Percentiles rank a stretch among this genome's conserved stretches.
Conservation (phyloP, 1,139 yeast species). For the Scheffersomyces parashehatae region DNA sequence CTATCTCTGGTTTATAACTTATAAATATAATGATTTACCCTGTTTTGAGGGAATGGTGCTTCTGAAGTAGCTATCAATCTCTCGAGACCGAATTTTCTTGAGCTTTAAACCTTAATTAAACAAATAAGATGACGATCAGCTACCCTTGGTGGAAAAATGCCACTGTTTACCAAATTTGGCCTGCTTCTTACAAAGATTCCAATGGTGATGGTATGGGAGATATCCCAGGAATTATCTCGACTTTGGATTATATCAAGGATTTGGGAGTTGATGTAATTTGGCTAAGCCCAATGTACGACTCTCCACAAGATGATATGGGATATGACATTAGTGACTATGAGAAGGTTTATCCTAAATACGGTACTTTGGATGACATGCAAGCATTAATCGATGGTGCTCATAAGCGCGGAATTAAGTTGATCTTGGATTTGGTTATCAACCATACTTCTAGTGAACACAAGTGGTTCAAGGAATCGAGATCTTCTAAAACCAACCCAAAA, state of each 20-base stretch:
- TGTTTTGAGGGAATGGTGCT: too few species aligned
- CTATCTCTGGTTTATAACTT: too few species aligned
- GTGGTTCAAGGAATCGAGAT: slow-evolving; percentile 59
- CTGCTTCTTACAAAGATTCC: slow-evolving; percentile 58
- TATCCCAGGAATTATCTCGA: slow-evolving; percentile 52
- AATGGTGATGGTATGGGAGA: slow-evolving; percentile 62
- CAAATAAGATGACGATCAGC: slow-evolving; percentile 11
- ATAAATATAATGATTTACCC: too few species aligned
- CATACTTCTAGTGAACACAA: slow-evolving; percentile 57
- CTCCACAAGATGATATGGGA: slow-evolving; percentile 66
- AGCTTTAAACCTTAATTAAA: too few species aligned
- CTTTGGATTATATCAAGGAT: slow-evolving; percentile 51
- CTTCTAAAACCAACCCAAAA: slow-evolving; percentile 52
- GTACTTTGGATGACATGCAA: slow-evolving; percentile 54
- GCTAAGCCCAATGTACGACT: slow-evolving; percentile 60
- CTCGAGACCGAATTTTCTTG: too few species aligned
- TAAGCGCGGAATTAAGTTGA: slow-evolving; percentile 49
- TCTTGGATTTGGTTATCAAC: slow-evolving; percentile 59
- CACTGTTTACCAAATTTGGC: slow-evolving; percentile 58
- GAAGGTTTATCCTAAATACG: slow-evolving; percentile 51
- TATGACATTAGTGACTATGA: slow-evolving; percentile 59
- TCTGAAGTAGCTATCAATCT: too few species aligned
- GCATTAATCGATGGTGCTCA: slow-evolving; percentile 48
- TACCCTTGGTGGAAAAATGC: slow-evolving; percentile 59
- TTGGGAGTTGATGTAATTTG: slow-evolving; percentile 57